Conservation (phyloP, 225 moss, liverwort and hornwort genomes). For the Physcomitrium patens region DNA sequence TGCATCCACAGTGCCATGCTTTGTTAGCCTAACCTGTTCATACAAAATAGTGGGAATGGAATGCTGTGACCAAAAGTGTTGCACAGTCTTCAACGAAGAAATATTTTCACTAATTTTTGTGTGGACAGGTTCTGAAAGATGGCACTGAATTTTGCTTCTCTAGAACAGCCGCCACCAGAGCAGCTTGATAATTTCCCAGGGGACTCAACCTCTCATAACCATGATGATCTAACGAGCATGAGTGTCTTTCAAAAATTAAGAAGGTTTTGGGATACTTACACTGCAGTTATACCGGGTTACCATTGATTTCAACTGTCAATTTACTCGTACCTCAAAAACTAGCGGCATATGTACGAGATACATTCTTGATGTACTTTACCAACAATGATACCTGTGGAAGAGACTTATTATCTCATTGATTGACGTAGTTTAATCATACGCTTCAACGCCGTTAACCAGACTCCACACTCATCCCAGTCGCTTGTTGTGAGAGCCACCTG, state of each 20-base stretch:
- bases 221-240: constrained; percentile 17
- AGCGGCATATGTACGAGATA: constrained; percentile 54
- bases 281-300: constrained; percentile 25
- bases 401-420: constrained; percentile 67
- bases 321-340: constrained; percentile 41
- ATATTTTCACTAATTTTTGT: no score
- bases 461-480: constrained; percentile 92
- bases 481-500: constrained; percentile 93
- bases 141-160: no score
- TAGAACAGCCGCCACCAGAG: constrained; percentile 12
- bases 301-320: constrained; percentile 43
- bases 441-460: constrained; percentile 86
- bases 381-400: constrained; percentile 32
- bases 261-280: constrained; percentile 25
- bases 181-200: constrained; percentile 12
- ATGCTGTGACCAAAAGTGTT: no score
- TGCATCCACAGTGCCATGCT: no score
- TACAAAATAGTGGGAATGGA: no score
- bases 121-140: no score
- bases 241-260: constrained; percentile 10
- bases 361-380: constrained; percentile 41
- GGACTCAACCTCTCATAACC: constrained; percentile 11
- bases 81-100: no score
- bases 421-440: constrained; percentile 95
- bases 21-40: no score